Evolutionary conservation across 2,329 filamentous ascomycete genomes (phyloP).

Genomic region (Didymella segeticola): DNA sequence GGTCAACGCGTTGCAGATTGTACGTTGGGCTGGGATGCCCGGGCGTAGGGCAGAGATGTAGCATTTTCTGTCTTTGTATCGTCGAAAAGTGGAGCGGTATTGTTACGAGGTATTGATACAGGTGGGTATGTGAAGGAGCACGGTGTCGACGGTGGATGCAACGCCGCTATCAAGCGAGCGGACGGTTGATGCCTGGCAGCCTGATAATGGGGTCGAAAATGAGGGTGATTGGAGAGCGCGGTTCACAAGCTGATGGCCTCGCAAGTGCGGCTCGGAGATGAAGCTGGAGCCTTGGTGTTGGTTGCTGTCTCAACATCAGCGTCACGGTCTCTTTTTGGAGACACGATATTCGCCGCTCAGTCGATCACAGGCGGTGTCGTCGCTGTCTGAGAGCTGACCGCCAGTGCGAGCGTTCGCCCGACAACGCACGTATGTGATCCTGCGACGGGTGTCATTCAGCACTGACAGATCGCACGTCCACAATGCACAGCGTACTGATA

Average conservation of each 20-base stretch:
- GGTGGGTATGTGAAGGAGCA: conserved; percentile 2
- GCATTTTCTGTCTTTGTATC: neutral
- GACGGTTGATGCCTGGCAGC: conserved; percentile 13
- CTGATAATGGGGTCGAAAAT: conserved; percentile 2
- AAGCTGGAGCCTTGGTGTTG: neutral
- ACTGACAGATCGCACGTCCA: too few relatives aligned
- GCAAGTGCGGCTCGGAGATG: conserved; percentile 3
- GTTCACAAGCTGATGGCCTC: neutral
- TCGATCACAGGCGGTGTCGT: neutral
- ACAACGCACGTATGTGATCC: too few relatives aligned
- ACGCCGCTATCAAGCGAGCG: neutral
- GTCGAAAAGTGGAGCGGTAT: conserved; percentile 4
- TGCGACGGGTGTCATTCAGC: too few relatives aligned
- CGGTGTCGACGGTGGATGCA: neutral
- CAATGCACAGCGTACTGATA: too few relatives aligned
- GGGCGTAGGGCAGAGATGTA: conserved; percentile 7
- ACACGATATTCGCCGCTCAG: conserved; percentile 3
- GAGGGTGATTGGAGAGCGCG: conserved; percentile 1
- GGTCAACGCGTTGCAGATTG: conserved; percentile 4
- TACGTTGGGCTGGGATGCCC: conserved; percentile 18
- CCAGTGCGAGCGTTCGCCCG: neutral
- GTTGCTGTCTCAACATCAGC: neutral
- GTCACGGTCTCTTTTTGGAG: neutral
- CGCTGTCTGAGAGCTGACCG: neutral
- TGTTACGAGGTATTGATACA: conserved; percentile 13